Percentiles rank a stretch among this genome's conserved stretches.
Conservation (phyloP, 2,329 filamentous ascomycete species). For the Clarireedia homoeocarpa region DNA sequence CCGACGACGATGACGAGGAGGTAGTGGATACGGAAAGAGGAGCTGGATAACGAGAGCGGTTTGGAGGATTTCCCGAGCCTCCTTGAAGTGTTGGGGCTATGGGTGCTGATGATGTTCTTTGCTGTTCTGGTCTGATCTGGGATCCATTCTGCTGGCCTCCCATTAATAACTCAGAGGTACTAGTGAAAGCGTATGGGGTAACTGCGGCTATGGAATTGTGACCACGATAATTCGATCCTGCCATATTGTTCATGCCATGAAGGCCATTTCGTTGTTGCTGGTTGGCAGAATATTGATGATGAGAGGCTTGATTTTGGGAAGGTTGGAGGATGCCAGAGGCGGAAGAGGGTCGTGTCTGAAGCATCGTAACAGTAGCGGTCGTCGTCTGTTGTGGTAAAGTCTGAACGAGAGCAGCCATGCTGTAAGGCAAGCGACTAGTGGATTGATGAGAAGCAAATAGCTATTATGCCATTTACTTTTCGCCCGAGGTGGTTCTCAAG, state of each 20-base stretch:
- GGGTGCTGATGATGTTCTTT: slow-evolving; percentile 46
- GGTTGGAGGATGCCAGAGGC: slow-evolving; percentile 43
- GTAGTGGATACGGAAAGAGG: slow-evolving; percentile 43
- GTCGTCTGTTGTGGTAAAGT: slow-evolving; percentile 68
- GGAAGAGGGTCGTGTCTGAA: slow-evolving; percentile 64
- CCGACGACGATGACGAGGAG: slow-evolving; percentile 29
- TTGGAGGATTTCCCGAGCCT: slow-evolving; percentile 27
- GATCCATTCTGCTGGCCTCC: slow-evolving; percentile 31
- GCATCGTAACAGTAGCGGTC: slow-evolving; percentile 65
- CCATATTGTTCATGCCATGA: slow-evolving; percentile 42
- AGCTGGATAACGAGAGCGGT: slow-evolving; percentile 38
- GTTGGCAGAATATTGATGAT: slow-evolving; percentile 42
- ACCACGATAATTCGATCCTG: slow-evolving; percentile 44
- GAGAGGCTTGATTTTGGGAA: slow-evolving; percentile 24
- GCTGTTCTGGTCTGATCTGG: slow-evolving; percentile 44
- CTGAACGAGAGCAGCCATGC: slow-evolving; percentile 80
- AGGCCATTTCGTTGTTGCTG: slow-evolving; percentile 42
- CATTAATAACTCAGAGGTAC: slow-evolving; percentile 57
- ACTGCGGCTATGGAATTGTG: slow-evolving; percentile 46
- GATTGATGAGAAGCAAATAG: slow-evolving; percentile 21
- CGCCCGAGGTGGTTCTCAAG: slow-evolving; percentile 13
- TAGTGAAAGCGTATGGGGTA: slow-evolving; percentile 70
- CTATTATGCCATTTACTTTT: slow-evolving; percentile 13
- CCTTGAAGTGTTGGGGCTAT: slow-evolving; percentile 33
- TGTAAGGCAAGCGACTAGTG: slow-evolving; percentile 31